Evolutionary conservation across 345 rosid genomes (phyloP).

Genomic region (Jatropha curcas): DNA sequence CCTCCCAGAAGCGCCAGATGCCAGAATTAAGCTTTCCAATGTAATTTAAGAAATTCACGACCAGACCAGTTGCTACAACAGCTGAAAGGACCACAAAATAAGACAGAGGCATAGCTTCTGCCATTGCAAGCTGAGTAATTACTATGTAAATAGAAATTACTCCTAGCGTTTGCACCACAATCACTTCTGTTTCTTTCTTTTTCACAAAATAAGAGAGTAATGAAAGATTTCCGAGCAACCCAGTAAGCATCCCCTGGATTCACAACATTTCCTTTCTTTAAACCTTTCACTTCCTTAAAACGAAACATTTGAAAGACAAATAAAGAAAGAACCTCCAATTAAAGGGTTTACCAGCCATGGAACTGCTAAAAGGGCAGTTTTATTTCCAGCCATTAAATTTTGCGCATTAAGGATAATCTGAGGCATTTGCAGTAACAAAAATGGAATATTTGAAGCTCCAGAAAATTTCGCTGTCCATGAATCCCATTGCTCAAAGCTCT

Average conservation of each 20-base stretch:
- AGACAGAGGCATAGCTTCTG: slow-evolving; percentile 77
- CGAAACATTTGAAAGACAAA: not conserved
- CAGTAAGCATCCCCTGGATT: slow-evolving; percentile 85
- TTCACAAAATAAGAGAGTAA: slow-evolving; percentile 79
- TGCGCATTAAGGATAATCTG: slow-evolving; percentile 85
- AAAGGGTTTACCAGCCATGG: slow-evolving; percentile 74
- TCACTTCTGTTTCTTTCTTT: slow-evolving; percentile 79
- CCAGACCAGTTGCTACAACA: slow-evolving; percentile 59
- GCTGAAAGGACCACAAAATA: slow-evolving; percentile 51
- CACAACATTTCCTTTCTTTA: slow-evolving; percentile 17
- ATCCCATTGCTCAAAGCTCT: slow-evolving; percentile 68
- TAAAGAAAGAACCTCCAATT: not conserved
- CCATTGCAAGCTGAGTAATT: slow-evolving; percentile 76
- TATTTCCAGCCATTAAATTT: slow-evolving; percentile 74
- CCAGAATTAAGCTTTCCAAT: slow-evolving; percentile 46
- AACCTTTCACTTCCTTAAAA: not conserved
- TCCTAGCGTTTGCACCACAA: slow-evolving; percentile 78
- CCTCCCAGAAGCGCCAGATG: slow-evolving; percentile 83
- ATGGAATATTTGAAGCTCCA: slow-evolving; percentile 73
- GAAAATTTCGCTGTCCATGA: slow-evolving; percentile 78
- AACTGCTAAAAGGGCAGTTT: slow-evolving; percentile 76
- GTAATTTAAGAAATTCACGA: slow-evolving; percentile 57
- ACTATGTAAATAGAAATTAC: slow-evolving; percentile 60
- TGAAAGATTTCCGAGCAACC: slow-evolving; percentile 83
- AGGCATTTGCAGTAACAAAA: slow-evolving; percentile 78